Base-by-base conservation (phyloP, 257 asterid species). In the Capsicum pubescens region DNA sequence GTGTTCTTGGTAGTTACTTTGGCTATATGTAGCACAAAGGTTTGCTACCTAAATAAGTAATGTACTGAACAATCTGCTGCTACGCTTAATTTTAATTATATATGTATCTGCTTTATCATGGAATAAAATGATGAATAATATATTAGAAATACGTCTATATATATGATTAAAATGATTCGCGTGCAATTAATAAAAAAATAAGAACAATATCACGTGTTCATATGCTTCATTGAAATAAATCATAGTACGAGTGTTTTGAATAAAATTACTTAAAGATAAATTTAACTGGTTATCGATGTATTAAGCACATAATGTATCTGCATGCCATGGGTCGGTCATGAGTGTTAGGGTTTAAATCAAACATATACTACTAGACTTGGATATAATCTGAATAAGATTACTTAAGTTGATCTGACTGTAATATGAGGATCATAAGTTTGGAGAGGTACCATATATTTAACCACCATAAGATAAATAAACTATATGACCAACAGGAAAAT, bases 11-110 rank as follows among this genome's bases (percentile, higher is more conserved):
- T 17, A 69, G 0, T 39, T 9, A 9, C 79, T 46, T n/a, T 71
- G 79, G 79, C 57, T 21, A 7, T 46, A n/a, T 48, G 32, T 21
- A 21, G 81, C 48, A 11, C 42, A 52, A 76, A 7, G 46, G 10
- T 19, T 44, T 72, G n/a, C 59, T 72, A 72, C 59, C 80, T 72
- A 46, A 72, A 72, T 72, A 72, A 48, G n/a, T 46, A 48, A 67
- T 67, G 74, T 67, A 12, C 26, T 69, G 11, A 26, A 21, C 63
- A 52, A 12, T 76, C 46, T 76, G 46, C 46, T 12, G 11, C 60
- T 48, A n/a, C 50, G 55, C 58, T 52, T 76, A 2, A 70, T 42
- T 36, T 52, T 50, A 8, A 50, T 76, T 74, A 50, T 50, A 44
- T 12, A 19, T 50, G 80, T 50, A 50, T 74, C 44, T 7, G 11